A percentile compares a stretch with the other conserved stretches of the same genome.
Conservation (phyloP, 257 asterid species). For the Solanum paucissectum region DNA sequence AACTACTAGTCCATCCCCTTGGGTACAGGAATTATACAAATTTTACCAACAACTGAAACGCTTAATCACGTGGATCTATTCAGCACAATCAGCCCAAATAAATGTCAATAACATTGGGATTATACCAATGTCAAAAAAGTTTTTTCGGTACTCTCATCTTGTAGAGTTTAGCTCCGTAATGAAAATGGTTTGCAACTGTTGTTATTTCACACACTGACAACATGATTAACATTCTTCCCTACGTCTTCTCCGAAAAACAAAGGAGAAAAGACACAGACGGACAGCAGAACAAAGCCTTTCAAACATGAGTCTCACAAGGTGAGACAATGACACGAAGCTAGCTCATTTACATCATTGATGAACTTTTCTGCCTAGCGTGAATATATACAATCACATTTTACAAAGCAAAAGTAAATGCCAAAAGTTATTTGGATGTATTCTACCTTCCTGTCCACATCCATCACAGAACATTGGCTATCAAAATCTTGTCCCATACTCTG, state of each 20-base stretch:
- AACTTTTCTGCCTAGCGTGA: neutral
- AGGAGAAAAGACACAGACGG: neutral
- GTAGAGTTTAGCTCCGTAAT: neutral
- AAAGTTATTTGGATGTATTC: neutral
- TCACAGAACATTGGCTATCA: neutral
- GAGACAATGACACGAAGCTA: neutral
- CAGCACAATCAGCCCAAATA: neutral
- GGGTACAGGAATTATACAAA: neutral
- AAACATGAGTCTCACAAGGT: neutral
- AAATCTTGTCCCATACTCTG: neutral
- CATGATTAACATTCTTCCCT: neutral
- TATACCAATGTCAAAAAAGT: neutral
- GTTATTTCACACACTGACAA: neutral
- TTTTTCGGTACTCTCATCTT: neutral
- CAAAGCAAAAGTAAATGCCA: neutral
- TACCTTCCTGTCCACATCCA: neutral
- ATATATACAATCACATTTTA: neutral
- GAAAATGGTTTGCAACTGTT: neutral
- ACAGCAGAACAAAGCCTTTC: neutral
- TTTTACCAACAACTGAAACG: neutral
- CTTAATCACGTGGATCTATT: neutral
- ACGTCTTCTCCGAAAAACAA: neutral
- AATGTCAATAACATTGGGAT: neutral
- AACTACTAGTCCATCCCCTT: neutral
- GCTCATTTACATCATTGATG: neutral